Base-by-base conservation (phyloP, 2,329 filamentous ascomycete species). In the Madurella mycetomatis region DNA sequence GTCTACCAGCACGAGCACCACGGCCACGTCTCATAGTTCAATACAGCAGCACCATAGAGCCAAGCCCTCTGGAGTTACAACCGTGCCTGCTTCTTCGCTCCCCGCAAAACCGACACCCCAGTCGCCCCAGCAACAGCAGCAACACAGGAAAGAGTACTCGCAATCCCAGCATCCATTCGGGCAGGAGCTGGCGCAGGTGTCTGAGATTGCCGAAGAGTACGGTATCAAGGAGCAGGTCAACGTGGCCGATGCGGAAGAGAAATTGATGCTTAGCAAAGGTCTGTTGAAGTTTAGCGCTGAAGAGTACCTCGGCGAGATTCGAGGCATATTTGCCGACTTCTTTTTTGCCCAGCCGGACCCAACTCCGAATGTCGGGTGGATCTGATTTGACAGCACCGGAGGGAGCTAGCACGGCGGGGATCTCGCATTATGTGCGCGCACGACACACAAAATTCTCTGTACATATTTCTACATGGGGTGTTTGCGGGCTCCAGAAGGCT, bases 151-250 rank as follows among this genome's bases (percentile, higher is more conserved):
- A 65, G 69, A 67, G 49, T 66, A 69, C 54, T 66, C 67, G 9
- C 70, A 76, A 30, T 63, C 72, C 40, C 83, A 94, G 44, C 83
- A 94, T 69, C 92, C 92, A 0, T 97, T 97, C 65, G 90, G 90
- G 50, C 85, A 87, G 48, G 94, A 99, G 72, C 77, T 97, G 50
- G 90, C 90, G 53, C 88, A 97, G 72, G 89, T 97, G 19, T 90
- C 91, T 50, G 94, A 97, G 72, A 81, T 96, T 15, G 92, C 87
- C 0, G 94, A 97, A 72, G 92, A 96, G 71, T 92, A 90, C 63
- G 84, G 84, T 41, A 78, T 84, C 31, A 79, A 80, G 59, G 78
- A 83, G 39, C 73, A 78, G 58, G 68, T 81, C 56, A 78, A 79
- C n/a, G 76, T 84, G 44, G 73, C 85, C 40, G 86, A 92, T 43